These are phyloP conservation scores for Cucumis sativus DNA, from an alignment of 306 rosid genomes.

Conservation along the genomic window DNA sequence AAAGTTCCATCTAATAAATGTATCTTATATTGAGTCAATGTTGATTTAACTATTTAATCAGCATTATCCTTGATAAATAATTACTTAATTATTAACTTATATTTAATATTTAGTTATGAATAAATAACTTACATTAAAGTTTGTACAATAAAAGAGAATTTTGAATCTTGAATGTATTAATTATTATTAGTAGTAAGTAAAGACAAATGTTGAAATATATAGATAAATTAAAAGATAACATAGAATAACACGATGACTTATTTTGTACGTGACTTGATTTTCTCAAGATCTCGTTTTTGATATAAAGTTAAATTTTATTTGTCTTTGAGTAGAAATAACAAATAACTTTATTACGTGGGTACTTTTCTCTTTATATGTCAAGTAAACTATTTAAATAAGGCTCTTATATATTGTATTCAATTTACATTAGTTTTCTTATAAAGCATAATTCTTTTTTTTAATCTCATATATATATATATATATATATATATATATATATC, in stretches of 20 bases:
- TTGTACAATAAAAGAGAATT: neutral
- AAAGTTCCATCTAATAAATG: neutral
- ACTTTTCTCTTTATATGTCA: neutral
- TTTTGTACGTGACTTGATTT: neutral
- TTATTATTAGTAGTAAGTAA: neutral
- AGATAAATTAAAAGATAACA: no score
- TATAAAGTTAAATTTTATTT: neutral
- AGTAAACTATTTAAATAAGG: no score
- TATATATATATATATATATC: neutral
- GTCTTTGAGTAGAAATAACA: neutral
- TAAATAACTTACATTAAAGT: neutral
- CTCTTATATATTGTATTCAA: no score
- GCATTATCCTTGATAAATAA: neutral
- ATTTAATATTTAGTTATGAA: no score
- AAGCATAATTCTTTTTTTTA: neutral
- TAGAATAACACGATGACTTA: no score
- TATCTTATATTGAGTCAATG: neutral
- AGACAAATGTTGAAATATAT: no score
- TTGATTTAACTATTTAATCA: neutral
- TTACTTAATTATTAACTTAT: no score
- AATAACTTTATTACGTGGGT: neutral
- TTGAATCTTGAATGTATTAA: neutral
- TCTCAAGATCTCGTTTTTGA: neutral
- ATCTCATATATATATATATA: neutral
- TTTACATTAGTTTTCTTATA: no score